These are phyloP conservation scores for Hemileia vastatrix DNA, from an alignment of 1,284 basidiomycete genomes.

Conservation along the genomic window DNA sequence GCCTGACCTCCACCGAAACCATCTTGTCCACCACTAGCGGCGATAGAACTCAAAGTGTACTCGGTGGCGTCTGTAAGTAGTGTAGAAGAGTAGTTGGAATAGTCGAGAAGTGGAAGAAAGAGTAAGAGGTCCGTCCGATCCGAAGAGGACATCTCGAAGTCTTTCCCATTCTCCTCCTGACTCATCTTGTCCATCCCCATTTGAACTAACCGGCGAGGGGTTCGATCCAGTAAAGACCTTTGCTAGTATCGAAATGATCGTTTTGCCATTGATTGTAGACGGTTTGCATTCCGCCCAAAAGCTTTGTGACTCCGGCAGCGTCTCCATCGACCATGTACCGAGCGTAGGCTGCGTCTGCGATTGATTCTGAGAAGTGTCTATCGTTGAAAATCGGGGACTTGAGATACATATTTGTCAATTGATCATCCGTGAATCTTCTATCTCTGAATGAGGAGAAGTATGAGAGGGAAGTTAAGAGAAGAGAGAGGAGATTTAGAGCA, in stretches of 20 bases:
- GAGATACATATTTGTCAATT: not conserved
- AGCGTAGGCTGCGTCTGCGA: slow-evolving; percentile 6
- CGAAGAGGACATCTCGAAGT: too few species aligned
- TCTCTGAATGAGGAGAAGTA: not conserved
- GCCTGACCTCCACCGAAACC: slow-evolving; percentile 27
- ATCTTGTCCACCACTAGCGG: slow-evolving; percentile 32
- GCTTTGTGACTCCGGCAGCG: not conserved
- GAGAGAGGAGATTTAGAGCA: too few species aligned
- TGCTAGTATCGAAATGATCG: slow-evolving; percentile 14
- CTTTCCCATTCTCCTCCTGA: not conserved
- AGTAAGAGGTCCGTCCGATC: not conserved
- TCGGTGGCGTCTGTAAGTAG: slow-evolving; percentile 11
- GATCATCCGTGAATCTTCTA: slow-evolving; percentile 5
- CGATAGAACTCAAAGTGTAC: slow-evolving; percentile 17
- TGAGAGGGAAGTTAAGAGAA: not conserved
- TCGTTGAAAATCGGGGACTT: not conserved
- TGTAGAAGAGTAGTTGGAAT: not conserved
- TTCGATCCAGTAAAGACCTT: slow-evolving; percentile 18
- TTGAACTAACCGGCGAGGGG: not conserved
- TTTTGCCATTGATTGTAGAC: slow-evolving; percentile 7
- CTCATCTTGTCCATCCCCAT: too few species aligned
- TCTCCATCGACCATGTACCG: slow-evolving; percentile 13
- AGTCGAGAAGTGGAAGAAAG: not conserved
- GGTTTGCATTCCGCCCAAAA: slow-evolving; percentile 1
- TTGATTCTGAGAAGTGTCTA: slow-evolving; percentile 14